Conservation (phyloP, 257 asterid genomes). For the Osmanthus fragrans region DNA sequence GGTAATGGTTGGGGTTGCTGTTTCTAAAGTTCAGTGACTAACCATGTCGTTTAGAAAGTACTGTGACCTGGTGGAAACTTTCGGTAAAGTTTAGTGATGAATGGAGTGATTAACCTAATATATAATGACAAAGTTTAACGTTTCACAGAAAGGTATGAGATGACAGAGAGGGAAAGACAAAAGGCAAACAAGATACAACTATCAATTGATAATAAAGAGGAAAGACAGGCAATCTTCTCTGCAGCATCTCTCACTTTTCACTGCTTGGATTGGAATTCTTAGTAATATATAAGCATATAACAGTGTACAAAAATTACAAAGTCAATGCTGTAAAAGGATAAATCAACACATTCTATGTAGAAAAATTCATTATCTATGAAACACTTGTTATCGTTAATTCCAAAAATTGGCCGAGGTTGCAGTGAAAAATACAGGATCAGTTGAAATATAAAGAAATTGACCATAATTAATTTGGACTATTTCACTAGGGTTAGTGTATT, state of each 20-base stretch:
- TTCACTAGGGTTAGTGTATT: too few species aligned
- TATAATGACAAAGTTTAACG: conserved; percentile 41
- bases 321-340: not conserved
- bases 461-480: too few species aligned
- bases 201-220: conserved; percentile 41
- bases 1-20: too few species aligned
- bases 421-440: too few species aligned
- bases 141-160: conserved; percentile 44
- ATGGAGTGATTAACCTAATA: not conserved
- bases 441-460: too few species aligned
- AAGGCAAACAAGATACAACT: conserved; percentile 45
- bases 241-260: conserved; percentile 37
- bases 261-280: conserved; percentile 18
- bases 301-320: not conserved
- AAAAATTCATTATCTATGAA: not conserved
- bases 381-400: not conserved
- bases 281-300: not conserved
- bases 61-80: too few species aligned
- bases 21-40: too few species aligned
- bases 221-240: conserved; percentile 54
- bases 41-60: too few species aligned
- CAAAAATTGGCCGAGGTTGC: too few species aligned
- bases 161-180: conserved; percentile 34
- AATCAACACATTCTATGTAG: too few species aligned
- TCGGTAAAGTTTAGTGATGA: too few species aligned